phyloP scores from a whole-genome alignment of 2,329 filamentous ascomycete genomes.

The Diplocarpon mali region DNA sequence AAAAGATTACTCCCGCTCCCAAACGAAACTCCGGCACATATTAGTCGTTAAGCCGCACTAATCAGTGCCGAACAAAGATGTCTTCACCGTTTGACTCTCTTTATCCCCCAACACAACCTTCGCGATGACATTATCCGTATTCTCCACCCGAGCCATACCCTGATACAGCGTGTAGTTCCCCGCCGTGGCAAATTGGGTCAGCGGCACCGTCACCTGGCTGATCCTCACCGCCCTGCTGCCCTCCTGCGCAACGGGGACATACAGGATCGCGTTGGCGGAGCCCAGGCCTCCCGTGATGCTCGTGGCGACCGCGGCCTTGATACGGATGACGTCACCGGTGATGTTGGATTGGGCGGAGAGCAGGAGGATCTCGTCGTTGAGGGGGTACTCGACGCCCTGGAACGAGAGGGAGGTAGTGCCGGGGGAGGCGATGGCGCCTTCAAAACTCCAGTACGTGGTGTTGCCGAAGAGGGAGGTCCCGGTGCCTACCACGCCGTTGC shows the following conservation, averaged over 20 bases:
- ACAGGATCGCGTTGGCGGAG: constrained; percentile 7
- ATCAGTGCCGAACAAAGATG: neutral
- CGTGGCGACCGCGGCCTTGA: no score
- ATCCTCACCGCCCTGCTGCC: constrained; percentile 6
- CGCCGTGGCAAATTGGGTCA: constrained; percentile 2
- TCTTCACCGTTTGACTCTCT: constrained; percentile 11
- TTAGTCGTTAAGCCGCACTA: no score
- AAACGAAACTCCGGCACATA: no score
- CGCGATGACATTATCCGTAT: constrained; percentile 5
- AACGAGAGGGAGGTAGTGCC: constrained; percentile 7
- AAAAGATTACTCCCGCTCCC: no score
- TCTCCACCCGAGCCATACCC: constrained; percentile 1
- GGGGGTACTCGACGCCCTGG: constrained; percentile 2
- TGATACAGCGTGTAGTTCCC: neutral
- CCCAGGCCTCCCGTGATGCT: neutral
- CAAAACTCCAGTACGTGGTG: constrained; percentile 2
- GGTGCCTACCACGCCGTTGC: no score
- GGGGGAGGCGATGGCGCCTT: constrained; percentile 4
- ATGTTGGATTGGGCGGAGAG: neutral
- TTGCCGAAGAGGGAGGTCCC: no score
- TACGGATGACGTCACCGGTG: no score
- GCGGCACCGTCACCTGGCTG: neutral
- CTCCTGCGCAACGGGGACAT: constrained; percentile 6
- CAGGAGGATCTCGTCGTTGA: constrained; percentile 13
- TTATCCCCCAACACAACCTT: constrained; percentile 8